Evolutionary conservation across 306 rosid species (phyloP), one percentile per base, ranked within the genome.

Genomic region (Quercus berberidifolia): DNA sequence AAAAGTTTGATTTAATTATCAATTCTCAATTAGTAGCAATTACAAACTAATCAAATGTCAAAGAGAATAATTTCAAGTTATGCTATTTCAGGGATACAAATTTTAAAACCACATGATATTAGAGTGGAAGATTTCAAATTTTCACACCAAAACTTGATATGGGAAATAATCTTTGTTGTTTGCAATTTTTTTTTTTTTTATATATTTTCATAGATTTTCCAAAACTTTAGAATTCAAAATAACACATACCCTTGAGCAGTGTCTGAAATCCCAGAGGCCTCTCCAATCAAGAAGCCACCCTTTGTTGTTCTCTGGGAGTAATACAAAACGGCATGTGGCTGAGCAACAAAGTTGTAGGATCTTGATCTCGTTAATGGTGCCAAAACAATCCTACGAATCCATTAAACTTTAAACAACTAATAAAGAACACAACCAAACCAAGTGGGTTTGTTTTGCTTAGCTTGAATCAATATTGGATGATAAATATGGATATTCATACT

Each of bases 241-340:
- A 57, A 21, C 63, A 57, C 26, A 57, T 83, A 87, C 87, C 91
- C 91, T 56, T 85, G 89, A 33, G 91, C 91, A 4, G 91, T 88
- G 38, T 80, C 77, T 6, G 89, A 88, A 6, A 88, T 63, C 7
- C 89, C 87, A 1, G 91, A 77, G 38, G 91, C 91, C 83, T 88
- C 91, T 0, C 84, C 79, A 31, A 88, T 88, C 82, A 88, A 25
- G 52, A 83, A 80, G 15, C 85, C 91, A 72, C 85, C 91, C 9
- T 78, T 80, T 5, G 87, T 85, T 71, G 89, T 51, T 62, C 89
- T 23, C 73, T 88, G 91, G 73, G 91, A 80, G 74, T 88, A 88
- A 69, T 80, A 88, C 5, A 85, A 31, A 68, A 83, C 85, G 28
- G 85, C 89, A 80, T 88, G 91, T 0, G 87, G 77, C 69, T 85